phyloP scores from a whole-genome alignment of 2,329 filamentous ascomycete genomes.

The Paecilomyces sp. region DNA sequence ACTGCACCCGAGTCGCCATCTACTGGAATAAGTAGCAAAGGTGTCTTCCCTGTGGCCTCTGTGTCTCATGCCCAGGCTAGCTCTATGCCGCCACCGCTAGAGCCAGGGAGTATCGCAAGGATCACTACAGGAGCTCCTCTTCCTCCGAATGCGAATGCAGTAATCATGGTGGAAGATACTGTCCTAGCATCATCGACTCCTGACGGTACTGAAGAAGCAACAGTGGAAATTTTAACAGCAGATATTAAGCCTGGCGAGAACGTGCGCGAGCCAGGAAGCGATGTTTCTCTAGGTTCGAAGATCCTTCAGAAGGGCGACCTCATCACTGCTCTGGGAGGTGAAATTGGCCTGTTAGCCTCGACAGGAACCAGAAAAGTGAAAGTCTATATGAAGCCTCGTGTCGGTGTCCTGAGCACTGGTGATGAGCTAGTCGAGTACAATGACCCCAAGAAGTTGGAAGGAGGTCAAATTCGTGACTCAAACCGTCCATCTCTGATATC shows the following conservation, averaged over 20 bases:
- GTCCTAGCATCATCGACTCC: conserved; percentile 66
- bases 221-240: conserved; percentile 77
- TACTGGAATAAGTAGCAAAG: conserved; percentile 58
- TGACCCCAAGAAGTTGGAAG: conserved; percentile 50
- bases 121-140: conserved; percentile 94
- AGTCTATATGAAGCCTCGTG: conserved; percentile 66
- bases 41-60: conserved; percentile 76
- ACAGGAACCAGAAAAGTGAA: conserved; percentile 67
- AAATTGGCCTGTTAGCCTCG: conserved; percentile 82
- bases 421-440: conserved; percentile 84
- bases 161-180: conserved; percentile 97
- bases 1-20: conserved; percentile 47
- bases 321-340: conserved; percentile 81
- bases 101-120: conserved; percentile 70
- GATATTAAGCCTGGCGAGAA: conserved; percentile 75
- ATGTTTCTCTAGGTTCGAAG: conserved; percentile 61
- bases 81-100: conserved; percentile 53
- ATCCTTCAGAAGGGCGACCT: conserved; percentile 72
- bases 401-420: conserved; percentile 87
- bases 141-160: conserved; percentile 78
- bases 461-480: conserved; percentile 87
- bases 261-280: conserved; percentile 83
- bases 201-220: conserved; percentile 75
- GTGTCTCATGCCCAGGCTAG: conserved; percentile 79
- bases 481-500: conserved; percentile 84